Evolutionary conservation across 768 basidiomycete genomes (phyloP).

Genomic region (Mycena filopes): DNA sequence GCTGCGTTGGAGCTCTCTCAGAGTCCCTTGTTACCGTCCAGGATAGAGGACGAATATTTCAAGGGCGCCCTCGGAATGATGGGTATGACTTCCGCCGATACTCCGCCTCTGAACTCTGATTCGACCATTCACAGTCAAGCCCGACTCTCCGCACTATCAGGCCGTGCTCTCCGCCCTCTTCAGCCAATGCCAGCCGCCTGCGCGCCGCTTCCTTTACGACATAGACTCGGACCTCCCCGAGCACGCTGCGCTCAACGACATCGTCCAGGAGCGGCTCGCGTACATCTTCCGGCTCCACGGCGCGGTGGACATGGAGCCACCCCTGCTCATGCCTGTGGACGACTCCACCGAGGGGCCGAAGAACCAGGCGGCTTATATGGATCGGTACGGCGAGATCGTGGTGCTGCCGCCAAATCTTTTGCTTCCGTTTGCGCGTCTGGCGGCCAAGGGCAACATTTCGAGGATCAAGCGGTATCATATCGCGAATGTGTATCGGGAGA

Average conservation of each 20-base stretch:
- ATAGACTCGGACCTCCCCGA: constrained; percentile 73
- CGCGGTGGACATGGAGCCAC: constrained; percentile 88
- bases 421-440: constrained; percentile 83
- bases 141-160: constrained; percentile 84
- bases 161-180: constrained; percentile 83
- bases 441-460: constrained; percentile 70
- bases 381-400: constrained; percentile 82
- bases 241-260: constrained; percentile 74
- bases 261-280: constrained; percentile 80
- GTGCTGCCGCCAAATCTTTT: constrained; percentile 78
- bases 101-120: not conserved
- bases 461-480: constrained; percentile 89
- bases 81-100: constrained; percentile 53
- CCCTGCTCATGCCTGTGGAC: constrained; percentile 80
- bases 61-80: constrained; percentile 82
- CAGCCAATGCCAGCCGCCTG: constrained; percentile 71
- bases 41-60: constrained; percentile 88
- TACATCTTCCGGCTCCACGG: constrained; percentile 90
- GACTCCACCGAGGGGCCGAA: constrained; percentile 67
- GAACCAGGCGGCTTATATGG: constrained; percentile 78
- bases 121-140: constrained; percentile 62
- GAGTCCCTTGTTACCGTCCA: constrained; percentile 78
- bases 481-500: constrained; percentile 75
- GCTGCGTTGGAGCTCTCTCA: constrained; percentile 86
- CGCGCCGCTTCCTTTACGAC: constrained; percentile 81